Conservation (phyloP, 495 filamentous ascomycete species). For the Aspergillus nanangensis region DNA sequence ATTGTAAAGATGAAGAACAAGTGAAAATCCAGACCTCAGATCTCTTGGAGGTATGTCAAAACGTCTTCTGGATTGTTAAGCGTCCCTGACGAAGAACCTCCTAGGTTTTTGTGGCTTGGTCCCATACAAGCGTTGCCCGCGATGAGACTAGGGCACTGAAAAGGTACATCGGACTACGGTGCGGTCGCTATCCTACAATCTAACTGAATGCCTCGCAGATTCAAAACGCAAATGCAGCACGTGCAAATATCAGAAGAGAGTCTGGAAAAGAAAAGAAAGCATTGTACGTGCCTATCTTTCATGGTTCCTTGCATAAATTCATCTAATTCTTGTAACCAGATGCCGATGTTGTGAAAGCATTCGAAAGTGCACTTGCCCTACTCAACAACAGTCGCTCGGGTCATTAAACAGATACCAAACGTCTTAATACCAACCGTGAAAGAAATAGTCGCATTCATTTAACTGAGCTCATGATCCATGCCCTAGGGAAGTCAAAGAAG, state of each 20-base stretch:
- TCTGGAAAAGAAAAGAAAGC: slow-evolving; percentile 66
- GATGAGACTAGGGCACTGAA: slow-evolving; percentile 70
- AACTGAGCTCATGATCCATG: no score
- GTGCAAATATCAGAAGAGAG: slow-evolving; percentile 65
- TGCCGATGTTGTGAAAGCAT: slow-evolving; percentile 71
- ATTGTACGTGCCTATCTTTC: slow-evolving; percentile 54
- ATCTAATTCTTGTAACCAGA: slow-evolving; percentile 43
- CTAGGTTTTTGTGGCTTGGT: slow-evolving; percentile 70
- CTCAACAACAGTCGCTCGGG: slow-evolving; percentile 49
- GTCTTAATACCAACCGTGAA: no score
- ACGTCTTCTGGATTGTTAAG: not conserved
- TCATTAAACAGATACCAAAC: no score
- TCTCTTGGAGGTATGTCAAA: slow-evolving; percentile 51
- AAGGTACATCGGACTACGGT: slow-evolving; percentile 44
- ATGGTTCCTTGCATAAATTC: no score
- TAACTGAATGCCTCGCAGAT: slow-evolving; percentile 33
- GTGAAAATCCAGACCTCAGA: slow-evolving; percentile 59
- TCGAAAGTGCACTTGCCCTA: slow-evolving; percentile 71
- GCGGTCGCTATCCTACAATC: not conserved
- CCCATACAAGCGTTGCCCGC: slow-evolving; percentile 55
- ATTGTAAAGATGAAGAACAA: slow-evolving; percentile 54
- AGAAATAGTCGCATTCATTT: no score
- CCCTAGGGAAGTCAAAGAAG: no score
- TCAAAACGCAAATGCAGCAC: slow-evolving; percentile 71
- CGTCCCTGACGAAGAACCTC: slow-evolving; percentile 6